Conservation (phyloP, 2,329 filamentous ascomycete genomes). For the Botrytis squamosa region DNA sequence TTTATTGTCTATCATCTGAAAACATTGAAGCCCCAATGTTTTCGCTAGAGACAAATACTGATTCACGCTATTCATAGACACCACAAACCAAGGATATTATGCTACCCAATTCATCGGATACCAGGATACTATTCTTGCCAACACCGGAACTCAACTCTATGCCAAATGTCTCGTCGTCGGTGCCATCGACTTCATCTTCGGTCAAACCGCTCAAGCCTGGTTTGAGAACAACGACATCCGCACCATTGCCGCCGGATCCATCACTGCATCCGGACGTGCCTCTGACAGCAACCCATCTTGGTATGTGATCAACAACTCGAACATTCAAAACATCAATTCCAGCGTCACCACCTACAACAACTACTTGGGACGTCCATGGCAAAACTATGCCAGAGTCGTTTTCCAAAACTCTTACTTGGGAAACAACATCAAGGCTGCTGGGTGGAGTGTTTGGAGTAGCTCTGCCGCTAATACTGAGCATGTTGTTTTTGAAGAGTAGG, state of each 20-base stretch:
- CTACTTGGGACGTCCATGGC: constrained; percentile 54
- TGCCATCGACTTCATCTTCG: constrained; percentile 60
- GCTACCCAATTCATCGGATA: constrained; percentile 53
- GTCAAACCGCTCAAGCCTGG: constrained; percentile 52
- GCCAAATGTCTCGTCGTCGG: constrained; percentile 56
- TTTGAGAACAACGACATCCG: constrained; percentile 45
- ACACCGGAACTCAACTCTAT: constrained; percentile 55
- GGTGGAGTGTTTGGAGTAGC: constrained; percentile 51
- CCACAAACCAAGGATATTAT: constrained; percentile 56
- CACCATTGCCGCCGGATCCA: constrained; percentile 48
- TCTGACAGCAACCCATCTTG: constrained; percentile 43
- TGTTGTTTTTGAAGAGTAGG: constrained; percentile 1
- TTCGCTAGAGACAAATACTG: constrained; percentile 46
- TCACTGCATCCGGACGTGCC: constrained; percentile 47
- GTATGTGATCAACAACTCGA: constrained; percentile 56
- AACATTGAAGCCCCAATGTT: constrained; percentile 44
- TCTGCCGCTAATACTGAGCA: constrained; percentile 28
- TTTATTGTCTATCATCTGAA: not conserved
- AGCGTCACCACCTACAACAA: constrained; percentile 43
- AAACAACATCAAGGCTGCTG: constrained; percentile 50
- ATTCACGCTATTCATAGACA: constrained; percentile 52
- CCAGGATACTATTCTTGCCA: constrained; percentile 54
- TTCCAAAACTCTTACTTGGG: constrained; percentile 50
- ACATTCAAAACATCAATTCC: constrained; percentile 44
- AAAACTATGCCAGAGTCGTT: constrained; percentile 48